A percentile compares a stretch with the other conserved stretches of the same genome.
These are phyloP conservation scores for Elongisporangium senticosum DNA, from an alignment of 352 stramenopile species.

Conservation along the genomic window DNA sequence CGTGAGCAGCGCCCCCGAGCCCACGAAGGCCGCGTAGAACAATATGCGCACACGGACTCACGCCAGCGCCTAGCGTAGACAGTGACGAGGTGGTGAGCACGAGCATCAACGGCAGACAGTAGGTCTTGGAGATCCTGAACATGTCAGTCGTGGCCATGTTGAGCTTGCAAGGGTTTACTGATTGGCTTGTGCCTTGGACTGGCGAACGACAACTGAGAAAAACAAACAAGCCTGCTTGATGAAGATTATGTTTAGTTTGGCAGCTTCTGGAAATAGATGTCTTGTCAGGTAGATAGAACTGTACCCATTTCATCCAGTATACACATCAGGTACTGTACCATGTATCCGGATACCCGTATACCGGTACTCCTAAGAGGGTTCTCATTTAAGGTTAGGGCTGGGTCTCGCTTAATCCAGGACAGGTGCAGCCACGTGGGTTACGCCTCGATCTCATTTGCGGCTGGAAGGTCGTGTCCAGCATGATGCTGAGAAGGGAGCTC, in stretches of 20 bases:
- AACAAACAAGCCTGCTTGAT: no score
- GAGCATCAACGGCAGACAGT: conserved; percentile 22
- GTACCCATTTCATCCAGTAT: no score
- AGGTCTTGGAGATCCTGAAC: neutral
- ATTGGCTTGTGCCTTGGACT: no score
- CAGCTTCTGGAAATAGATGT: no score
- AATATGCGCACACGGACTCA: conserved; percentile 14
- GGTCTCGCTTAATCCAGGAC: neutral
- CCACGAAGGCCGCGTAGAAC: conserved; percentile 14
- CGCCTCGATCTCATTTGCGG: neutral
- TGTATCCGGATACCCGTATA: neutral
- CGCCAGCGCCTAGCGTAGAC: conserved; percentile 22
- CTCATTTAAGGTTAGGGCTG: neutral
- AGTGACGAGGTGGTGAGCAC: conserved; percentile 28
- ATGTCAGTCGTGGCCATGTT: no score
- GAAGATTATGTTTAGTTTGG: no score
- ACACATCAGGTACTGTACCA: no score
- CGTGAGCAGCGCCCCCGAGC: conserved; percentile 18
- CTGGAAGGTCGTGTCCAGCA: neutral
- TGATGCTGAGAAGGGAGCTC: neutral
- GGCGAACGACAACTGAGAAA: no score
- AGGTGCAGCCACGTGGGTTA: neutral
- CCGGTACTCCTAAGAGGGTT: neutral
- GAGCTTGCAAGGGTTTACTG: no score
- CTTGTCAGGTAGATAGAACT: no score